phyloP scores from a whole-genome alignment of 768 basidiomycete species.

The Scleroderma citrinum region DNA sequence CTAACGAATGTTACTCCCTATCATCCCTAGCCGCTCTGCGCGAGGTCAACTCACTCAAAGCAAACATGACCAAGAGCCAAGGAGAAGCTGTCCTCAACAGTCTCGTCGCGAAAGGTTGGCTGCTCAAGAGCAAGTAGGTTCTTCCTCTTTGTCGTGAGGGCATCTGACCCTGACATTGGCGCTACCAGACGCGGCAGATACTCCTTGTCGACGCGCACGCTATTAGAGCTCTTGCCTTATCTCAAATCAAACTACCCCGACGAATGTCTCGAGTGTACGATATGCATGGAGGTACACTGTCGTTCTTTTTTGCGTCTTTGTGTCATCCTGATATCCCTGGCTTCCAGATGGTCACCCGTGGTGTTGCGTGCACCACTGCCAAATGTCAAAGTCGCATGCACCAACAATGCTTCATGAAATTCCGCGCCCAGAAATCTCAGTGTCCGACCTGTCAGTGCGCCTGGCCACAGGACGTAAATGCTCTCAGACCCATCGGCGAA shows the following conservation, averaged over 20 bases:
- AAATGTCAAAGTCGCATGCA: slow-evolving; percentile 67
- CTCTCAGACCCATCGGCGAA: slow-evolving; percentile 60
- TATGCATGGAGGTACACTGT: slow-evolving; percentile 58
- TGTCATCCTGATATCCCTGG: background rate
- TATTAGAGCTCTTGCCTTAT: slow-evolving; percentile 70
- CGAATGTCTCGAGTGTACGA: slow-evolving; percentile 64
- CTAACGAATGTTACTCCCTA: slow-evolving; percentile 66
- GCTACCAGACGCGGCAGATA: slow-evolving; percentile 65
- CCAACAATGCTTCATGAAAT: slow-evolving; percentile 53
- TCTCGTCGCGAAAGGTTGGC: slow-evolving; percentile 82
- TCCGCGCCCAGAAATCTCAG: slow-evolving; percentile 31
- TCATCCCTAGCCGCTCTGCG: slow-evolving; percentile 74
- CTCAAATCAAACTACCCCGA: slow-evolving; percentile 69
- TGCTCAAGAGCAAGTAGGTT: slow-evolving; percentile 66
- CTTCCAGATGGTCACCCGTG: slow-evolving; percentile 60
- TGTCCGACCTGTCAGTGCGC: slow-evolving; percentile 55
- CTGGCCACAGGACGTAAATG: slow-evolving; percentile 54
- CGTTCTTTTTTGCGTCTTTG: too few relatives aligned
- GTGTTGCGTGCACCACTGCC: slow-evolving; percentile 51
- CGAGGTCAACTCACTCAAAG: slow-evolving; percentile 54
- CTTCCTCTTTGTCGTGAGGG: background rate
- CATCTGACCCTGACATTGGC: slow-evolving; percentile 8
- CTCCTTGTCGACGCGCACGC: slow-evolving; percentile 66
- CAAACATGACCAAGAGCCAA: slow-evolving; percentile 67
- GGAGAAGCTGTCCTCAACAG: slow-evolving; percentile 67